These are phyloP conservation scores for Colletotrichum higginsianum DNA, from an alignment of 2,329 filamentous ascomycete genomes.

Conservation along the genomic window DNA sequence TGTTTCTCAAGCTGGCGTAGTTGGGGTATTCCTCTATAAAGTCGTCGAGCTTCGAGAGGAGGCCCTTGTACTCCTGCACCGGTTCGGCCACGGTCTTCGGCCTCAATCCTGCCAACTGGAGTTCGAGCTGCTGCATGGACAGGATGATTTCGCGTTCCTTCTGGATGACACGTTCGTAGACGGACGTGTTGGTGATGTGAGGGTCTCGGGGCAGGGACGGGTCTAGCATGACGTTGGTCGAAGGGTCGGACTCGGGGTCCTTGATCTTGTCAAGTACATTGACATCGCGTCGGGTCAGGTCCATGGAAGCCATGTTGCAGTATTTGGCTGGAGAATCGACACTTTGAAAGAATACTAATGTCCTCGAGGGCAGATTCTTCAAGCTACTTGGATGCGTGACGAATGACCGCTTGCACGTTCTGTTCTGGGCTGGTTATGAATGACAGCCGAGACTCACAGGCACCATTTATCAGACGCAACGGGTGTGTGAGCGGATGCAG, in stretches of 20 bases:
- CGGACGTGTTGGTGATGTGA: conserved; percentile 63
- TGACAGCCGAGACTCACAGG: neutral
- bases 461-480: conserved; percentile 24
- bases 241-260: conserved; percentile 75
- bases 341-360: conserved; percentile 13
- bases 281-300: conserved; percentile 71
- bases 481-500: conserved; percentile 1
- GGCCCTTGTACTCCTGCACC: conserved; percentile 61
- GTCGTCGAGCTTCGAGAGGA: conserved; percentile 64
- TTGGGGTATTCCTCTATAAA: conserved; percentile 72
- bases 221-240: conserved; percentile 68
- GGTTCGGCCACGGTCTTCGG: conserved; percentile 56
- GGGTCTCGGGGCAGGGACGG: conserved; percentile 70
- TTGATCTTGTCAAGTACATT: conserved; percentile 77
- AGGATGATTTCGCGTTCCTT: conserved; percentile 69
- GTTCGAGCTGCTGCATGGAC: conserved; percentile 69
- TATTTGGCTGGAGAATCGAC: neutral
- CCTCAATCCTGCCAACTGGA: conserved; percentile 62
- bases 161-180: conserved; percentile 66
- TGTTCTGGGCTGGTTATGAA: neutral
- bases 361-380: neutral
- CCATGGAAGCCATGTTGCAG: conserved; percentile 61
- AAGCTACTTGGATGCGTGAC: conserved; percentile 4
- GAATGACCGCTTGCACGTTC: neutral
- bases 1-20: conserved; percentile 83